Conservation (phyloP, 805 yeast genomes). For the Candida peoriensis region DNA sequence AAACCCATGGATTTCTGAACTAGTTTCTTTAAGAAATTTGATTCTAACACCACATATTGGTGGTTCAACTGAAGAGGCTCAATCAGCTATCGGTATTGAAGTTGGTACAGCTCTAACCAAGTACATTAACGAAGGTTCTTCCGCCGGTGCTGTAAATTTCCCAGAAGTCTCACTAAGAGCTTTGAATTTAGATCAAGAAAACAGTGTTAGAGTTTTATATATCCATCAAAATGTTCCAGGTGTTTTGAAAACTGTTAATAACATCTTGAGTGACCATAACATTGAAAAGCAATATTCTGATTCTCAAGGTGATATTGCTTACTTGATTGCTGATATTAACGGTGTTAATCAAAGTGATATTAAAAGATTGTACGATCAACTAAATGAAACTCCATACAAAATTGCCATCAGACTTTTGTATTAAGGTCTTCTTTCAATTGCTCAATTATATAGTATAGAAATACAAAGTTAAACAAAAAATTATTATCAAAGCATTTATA, state of each 20-base stretch:
- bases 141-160: conserved; percentile 96
- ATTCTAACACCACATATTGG: conserved; percentile 97
- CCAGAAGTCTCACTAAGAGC: conserved; percentile 95
- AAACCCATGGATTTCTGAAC: conserved; percentile 80
- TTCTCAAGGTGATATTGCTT: conserved; percentile 92
- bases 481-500: too few species aligned
- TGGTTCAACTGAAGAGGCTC: conserved; percentile 99
- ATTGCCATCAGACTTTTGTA: conserved; percentile 88
- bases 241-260: conserved; percentile 95
- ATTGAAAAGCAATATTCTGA: conserved; percentile 98
- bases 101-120: conserved; percentile 82
- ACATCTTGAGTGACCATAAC: conserved; percentile 89
- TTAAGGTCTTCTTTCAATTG: conserved; percentile 38
- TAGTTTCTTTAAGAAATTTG: conserved; percentile 76
- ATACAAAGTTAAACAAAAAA: too few species aligned
- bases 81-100: conserved; percentile 94
- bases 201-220: conserved; percentile 88
- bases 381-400: conserved; percentile 86
- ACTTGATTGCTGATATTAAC: conserved; percentile 95
- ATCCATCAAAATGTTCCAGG: conserved; percentile 98
- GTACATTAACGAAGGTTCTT: conserved; percentile 93
- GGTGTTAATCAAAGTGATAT: conserved; percentile 80
- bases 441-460: not conserved
- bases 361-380: conserved; percentile 75
- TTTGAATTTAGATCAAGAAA: conserved; percentile 78